These are phyloP conservation scores for Sicyos edulis DNA, from an alignment of 306 rosid genomes.

Conservation along the genomic window DNA sequence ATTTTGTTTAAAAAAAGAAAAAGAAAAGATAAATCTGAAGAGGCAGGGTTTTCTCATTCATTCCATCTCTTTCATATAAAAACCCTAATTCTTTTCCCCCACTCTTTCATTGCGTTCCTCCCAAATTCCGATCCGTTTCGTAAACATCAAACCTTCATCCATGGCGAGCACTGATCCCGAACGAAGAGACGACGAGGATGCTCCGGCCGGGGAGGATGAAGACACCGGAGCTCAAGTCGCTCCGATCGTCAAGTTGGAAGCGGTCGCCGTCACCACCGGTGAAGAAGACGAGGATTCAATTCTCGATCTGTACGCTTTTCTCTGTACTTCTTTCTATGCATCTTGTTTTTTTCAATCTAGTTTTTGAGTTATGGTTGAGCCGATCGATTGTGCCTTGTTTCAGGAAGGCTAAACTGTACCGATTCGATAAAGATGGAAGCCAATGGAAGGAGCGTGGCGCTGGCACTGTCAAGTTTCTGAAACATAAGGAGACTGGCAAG, in stretches of 20 bases:
- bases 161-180: constrained; percentile 77
- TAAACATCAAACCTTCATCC: neutral
- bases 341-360: constrained; percentile 1
- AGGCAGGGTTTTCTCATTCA: neutral
- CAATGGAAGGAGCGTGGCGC: constrained; percentile 95
- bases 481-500: constrained; percentile 56
- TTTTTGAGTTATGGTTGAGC: neutral
- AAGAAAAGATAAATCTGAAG: neutral
- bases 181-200: constrained; percentile 76
- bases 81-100: neutral
- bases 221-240: no score
- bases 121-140: neutral
- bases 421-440: constrained; percentile 79
- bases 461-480: constrained; percentile 70
- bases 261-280: constrained; percentile 63
- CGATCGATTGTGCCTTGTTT: constrained; percentile 13
- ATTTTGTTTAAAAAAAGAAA: neutral
- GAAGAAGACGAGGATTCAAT: constrained; percentile 70
- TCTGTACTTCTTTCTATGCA: neutral
- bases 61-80: neutral
- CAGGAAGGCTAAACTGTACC: constrained; percentile 85
- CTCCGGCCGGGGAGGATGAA: constrained; percentile 73
- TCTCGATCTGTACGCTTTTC: constrained; percentile 60
- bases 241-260: constrained; percentile 86
- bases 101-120: neutral